Base-by-base conservation (phyloP, 371 early-diverging fungal species). In the Aphelidium insulamus region DNA sequence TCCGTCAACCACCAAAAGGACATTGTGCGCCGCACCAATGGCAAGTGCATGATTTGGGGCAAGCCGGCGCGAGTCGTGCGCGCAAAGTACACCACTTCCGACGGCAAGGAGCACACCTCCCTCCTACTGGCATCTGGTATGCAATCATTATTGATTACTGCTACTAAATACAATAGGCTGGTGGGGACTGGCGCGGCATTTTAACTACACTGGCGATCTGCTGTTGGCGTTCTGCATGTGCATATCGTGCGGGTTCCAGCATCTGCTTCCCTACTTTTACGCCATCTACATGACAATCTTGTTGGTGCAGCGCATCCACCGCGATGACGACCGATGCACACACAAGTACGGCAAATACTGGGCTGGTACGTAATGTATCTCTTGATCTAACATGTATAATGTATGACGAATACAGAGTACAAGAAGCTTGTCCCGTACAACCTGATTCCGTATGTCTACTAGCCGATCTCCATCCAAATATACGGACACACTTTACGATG, bases 1-100 rank as follows among this genome's bases (percentile, higher is more conserved):
- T 45, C 59, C n/a, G 72, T 66, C 48, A 78, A 78, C 55, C 48
- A 71, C 57, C 79, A 78, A 42, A 78, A 78, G 55, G 76, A 78
- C 49, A 23, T 66, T 34, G 68, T 64, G 26, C 63, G 79, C 34
- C 34, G 48, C 11, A 61, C 66, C 28, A 49, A 73, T 47, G 79
- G 79, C 28, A 48, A 73, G 34, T 69, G 69, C 50, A 49, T 44
- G 32, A 72, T 78, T 54, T 78, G 79, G 79, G 77, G 77, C 38
- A 58, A 59, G 43, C 69, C 71, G 16, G 74, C 79, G 42, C 55
- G 46, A 39, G 55, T 71, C 32, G 66, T 78, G 44, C 57, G 67
- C 30, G 67, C 77, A 36, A 49, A 70, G 33, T 78, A 63, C 40
- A 39, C 52, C 17, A 78, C 77, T 26, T 49, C 59, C 22, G 74